Percentiles rank a stretch among this genome's conserved stretches.
phyloP scores from a whole-genome alignment of 192 early-diverging fungal species.

The Dimargaris verticillata region DNA sequence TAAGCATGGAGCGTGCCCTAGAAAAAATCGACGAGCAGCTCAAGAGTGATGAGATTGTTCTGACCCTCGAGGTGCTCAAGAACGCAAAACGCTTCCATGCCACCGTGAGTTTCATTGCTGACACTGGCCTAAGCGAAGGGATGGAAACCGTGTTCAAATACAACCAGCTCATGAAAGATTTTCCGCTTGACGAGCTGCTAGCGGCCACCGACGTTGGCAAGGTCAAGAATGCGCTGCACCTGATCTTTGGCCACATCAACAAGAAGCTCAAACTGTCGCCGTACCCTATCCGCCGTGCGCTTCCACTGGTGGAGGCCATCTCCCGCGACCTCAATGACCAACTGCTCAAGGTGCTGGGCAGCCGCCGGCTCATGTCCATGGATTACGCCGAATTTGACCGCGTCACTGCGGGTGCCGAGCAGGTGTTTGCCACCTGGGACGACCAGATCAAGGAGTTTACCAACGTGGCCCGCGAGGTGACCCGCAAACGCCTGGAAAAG shows the following conservation, averaged over 20 bases:
- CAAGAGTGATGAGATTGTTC: constrained; percentile 72
- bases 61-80: constrained; percentile 87
- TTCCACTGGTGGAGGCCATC: constrained; percentile 88
- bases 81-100: constrained; percentile 97
- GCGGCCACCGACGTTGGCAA: constrained; percentile 83
- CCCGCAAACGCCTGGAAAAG: constrained; percentile 82
- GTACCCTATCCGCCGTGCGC: constrained; percentile 79
- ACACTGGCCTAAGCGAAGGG: constrained; percentile 93
- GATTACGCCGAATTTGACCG: constrained; percentile 83
- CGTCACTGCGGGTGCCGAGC: constrained; percentile 63
- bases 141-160: constrained; percentile 82
- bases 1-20: constrained; percentile 87
- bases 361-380: constrained; percentile 85
- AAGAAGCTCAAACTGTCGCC: constrained; percentile 91
- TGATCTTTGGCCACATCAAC: constrained; percentile 90
- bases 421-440: constrained; percentile 88
- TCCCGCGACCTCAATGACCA: constrained; percentile 90
- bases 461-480: constrained; percentile 84
- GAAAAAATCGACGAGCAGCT: constrained; percentile 89
- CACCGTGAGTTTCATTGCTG: constrained; percentile 90
- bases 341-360: constrained; percentile 70
- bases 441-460: constrained; percentile 89
- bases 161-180: constrained; percentile 98
- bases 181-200: constrained; percentile 91
- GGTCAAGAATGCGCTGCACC: constrained; percentile 50